Percentiles rank a stretch among this genome's conserved stretches.
Conservation (phyloP, 2,329 filamentous ascomycete species). For the Balansia obtecta region DNA sequence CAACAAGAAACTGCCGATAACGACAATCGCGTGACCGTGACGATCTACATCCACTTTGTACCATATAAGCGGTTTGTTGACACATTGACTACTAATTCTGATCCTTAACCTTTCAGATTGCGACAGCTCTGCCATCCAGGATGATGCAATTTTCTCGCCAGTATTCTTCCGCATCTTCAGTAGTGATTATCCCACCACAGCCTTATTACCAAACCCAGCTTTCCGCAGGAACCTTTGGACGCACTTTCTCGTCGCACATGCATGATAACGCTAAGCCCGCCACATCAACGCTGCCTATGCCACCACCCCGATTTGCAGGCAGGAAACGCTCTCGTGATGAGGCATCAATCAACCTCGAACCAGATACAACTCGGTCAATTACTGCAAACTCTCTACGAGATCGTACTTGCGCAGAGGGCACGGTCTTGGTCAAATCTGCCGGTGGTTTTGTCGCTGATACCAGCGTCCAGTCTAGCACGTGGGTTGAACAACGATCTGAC, state of each 20-base stretch:
- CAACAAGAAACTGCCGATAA: not conserved
- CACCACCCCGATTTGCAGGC: slow-evolving; percentile 26
- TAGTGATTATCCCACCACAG: slow-evolving; percentile 27
- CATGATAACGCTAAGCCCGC: slow-evolving; percentile 13
- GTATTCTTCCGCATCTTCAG: slow-evolving; percentile 30
- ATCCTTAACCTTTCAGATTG: slow-evolving; percentile 11
- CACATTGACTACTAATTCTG: slow-evolving; percentile 19
- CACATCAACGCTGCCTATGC: slow-evolving; percentile 16
- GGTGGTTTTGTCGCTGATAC: slow-evolving; percentile 42
- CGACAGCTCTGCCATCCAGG: slow-evolving; percentile 6
- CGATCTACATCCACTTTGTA: not conserved
- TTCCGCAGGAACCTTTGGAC: slow-evolving; percentile 18
- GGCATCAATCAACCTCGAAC: slow-evolving; percentile 53
- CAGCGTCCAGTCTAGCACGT: slow-evolving; percentile 58
- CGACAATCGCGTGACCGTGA: not conserved
- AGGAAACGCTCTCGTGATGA: slow-evolving; percentile 70
- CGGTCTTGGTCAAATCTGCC: slow-evolving; percentile 57
- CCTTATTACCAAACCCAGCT: slow-evolving; percentile 21
- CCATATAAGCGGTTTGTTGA: slow-evolving; percentile 17
- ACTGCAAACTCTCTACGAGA: slow-evolving; percentile 44
- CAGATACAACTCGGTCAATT: slow-evolving; percentile 34
- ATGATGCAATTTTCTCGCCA: slow-evolving; percentile 34
- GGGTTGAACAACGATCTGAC: slow-evolving; percentile 54
- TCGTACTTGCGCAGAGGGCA: slow-evolving; percentile 59
- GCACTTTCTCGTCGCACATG: slow-evolving; percentile 13